Evolutionary conservation across 768 basidiomycete genomes (phyloP), one percentile per base, ranked within the genome.

Genomic region (Glaciozyma antarctica): DNA sequence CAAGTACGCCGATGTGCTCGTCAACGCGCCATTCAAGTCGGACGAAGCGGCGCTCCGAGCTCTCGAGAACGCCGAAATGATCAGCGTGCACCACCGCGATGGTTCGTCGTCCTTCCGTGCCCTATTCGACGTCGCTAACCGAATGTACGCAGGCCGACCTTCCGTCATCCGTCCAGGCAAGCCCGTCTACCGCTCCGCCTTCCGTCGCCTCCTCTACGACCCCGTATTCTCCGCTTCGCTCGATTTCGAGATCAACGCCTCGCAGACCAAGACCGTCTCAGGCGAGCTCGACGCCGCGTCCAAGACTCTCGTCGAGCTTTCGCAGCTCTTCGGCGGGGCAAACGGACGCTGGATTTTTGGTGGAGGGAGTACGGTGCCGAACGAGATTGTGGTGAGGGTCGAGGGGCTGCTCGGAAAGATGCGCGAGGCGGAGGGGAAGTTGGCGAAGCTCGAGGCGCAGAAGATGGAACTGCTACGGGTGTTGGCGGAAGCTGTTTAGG

Each of bases 21-120:
- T 87, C 58, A 86, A 89, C 58, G 86, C 86, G 74, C 90, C 88
- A 0, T 95, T 93, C 83, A 92, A 90, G 74, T 89, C 87, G n/a
- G 86, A 92, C 69, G 92, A 94, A 73, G 78, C 79, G 22, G 80
- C 88, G 2, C 74, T 98, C 61, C 82, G 89, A 66, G 83, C 81
- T 34, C 86, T 98, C 84, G 94, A 97, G 74, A 86, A 89, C 66
- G 85, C 86, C 8, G 93, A 77, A 53, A 67, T 98, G 58, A 89
- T 99, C 66, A 79, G 85, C 1, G 86, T 99, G 54, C 81, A 81
- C 10, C 89, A 87, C 9, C 76, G 81, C 24, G 84, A 94, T 66
- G 88, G 90, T 86, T 41, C 41, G 45, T 28, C 10, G 12, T 12
- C 26, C 19, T 52, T 6, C 45, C 13, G 41, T 0, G 24, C 19